A percentile compares a stretch with the other conserved stretches of the same genome.
Evolutionary conservation across 139 green algal genomes (phyloP).

Genomic region (Closterium sp.): DNA sequence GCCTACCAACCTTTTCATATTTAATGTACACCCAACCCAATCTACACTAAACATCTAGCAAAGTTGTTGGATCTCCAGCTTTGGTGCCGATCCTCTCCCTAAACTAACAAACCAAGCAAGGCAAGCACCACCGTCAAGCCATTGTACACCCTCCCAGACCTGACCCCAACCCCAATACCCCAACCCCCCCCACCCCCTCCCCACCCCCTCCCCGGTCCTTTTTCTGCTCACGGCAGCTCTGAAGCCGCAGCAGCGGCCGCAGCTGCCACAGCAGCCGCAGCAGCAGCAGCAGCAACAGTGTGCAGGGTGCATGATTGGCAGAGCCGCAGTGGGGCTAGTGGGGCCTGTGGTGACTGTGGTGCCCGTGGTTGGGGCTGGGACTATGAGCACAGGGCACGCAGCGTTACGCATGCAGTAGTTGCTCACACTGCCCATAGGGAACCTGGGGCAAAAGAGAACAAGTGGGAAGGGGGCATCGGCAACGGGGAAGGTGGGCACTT

Average conservation of each 20-base stretch:
- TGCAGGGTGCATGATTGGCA: not conserved
- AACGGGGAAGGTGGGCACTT: not conserved
- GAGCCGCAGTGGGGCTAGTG: not conserved
- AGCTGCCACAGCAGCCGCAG: not conserved
- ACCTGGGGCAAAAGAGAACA: not conserved
- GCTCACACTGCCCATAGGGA: not conserved
- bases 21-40: not conserved
- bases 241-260: not conserved
- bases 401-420: not conserved
- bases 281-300: not conserved
- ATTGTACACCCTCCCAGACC: too few species aligned
- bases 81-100: not conserved
- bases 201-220: too few species aligned
- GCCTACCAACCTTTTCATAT: too few species aligned
- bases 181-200: too few species aligned
- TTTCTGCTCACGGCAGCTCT: not conserved
- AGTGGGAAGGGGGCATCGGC: not conserved
- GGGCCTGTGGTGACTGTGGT: not conserved
- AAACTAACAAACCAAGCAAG: not conserved
- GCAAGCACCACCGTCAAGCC: not conserved
- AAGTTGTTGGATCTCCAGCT: not conserved
- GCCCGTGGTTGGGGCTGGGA: not conserved
- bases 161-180: too few species aligned
- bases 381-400: not conserved
- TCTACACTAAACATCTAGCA: not conserved